Evolutionary conservation across 208 protist genomes (phyloP).

Genomic region (Lotmaria passim): DNA sequence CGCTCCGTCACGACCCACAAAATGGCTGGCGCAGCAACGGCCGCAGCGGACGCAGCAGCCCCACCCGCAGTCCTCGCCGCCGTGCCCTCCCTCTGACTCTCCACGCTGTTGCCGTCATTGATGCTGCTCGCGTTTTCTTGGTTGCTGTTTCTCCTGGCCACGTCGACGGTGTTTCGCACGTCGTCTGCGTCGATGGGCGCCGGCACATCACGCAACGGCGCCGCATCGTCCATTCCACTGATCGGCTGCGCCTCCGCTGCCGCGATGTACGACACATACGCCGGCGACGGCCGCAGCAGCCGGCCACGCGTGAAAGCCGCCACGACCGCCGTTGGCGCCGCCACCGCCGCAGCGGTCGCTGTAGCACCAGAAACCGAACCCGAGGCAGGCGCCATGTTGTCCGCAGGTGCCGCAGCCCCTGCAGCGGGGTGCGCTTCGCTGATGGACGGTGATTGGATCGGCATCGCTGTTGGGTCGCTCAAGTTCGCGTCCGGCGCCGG

Average conservation of each 20-base stretch:
- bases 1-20: constrained; percentile 42
- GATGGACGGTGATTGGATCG: neutral
- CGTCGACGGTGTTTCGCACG: neutral
- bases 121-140: no score
- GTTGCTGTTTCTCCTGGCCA: no score
- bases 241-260: constrained; percentile 46
- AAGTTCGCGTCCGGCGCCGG: neutral
- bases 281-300: constrained; percentile 48
- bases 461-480: neutral
- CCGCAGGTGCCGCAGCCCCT: neutral
- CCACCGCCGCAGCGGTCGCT: neutral
- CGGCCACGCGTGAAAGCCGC: constrained; percentile 60
- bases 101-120: neutral
- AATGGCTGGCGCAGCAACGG: constrained; percentile 7
- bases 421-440: no score
- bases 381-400: no score
- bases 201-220: constrained; percentile 65
- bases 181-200: constrained; percentile 34
- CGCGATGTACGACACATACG: constrained; percentile 71
- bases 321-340: neutral
- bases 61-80: neutral
- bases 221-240: constrained; percentile 44
- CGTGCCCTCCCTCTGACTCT: neutral
- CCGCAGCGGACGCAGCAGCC: neutral
- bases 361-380: no score